Base-by-base conservation (phyloP, 768 basidiomycete genomes). In the Rhizopogon salebrosus region DNA sequence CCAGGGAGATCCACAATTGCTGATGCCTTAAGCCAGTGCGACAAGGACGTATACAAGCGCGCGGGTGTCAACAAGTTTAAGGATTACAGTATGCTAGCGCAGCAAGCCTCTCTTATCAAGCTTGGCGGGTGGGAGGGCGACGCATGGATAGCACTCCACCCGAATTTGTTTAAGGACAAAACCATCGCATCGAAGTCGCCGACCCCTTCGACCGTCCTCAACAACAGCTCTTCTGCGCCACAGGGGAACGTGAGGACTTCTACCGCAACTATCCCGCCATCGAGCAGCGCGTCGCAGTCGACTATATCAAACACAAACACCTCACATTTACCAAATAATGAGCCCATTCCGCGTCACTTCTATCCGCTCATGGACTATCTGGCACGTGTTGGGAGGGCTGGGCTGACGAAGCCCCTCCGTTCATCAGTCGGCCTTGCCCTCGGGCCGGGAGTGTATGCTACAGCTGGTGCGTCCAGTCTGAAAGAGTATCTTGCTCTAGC, bases 1-100 rank as follows among this genome's bases (percentile, higher is more conserved):
- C 69, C 77, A 10, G 62, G 68, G 3, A 74, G 78, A 16, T 74
- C 76, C 14, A 54, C 9, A 1, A 53, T 82, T 18, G 75, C 72
- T 4, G 0, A 59, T 13, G 66, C 69, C 13, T 62, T 82, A 2
- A 8, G 59, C 18, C 43, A 61, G 31, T 26, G 14, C 22, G 69
- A 73, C 41, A 63, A 63, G n/a, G 40, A 55, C 18, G 41, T 58
- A 24, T 70, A 70, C 49, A 37, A 38, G 41, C 64, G 58, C 13
- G 64, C 41, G 0, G 70, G 70, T 4, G 67, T 59, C 49, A 51
- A 37, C 0, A 62, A 11, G 35, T 70, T 70, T 50, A 56, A 52
- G 39, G 55, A 65, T 10, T 72, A 69, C 36, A 48, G 51, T 22
- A 57, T 56, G 7, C 46, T 72, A 31, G 69, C 69, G 11, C 62